Percentiles rank a stretch among this genome's conserved stretches.
Evolutionary conservation across 2,329 filamentous ascomycete species (phyloP).

Genomic region (Aspergillus alliaceus): DNA sequence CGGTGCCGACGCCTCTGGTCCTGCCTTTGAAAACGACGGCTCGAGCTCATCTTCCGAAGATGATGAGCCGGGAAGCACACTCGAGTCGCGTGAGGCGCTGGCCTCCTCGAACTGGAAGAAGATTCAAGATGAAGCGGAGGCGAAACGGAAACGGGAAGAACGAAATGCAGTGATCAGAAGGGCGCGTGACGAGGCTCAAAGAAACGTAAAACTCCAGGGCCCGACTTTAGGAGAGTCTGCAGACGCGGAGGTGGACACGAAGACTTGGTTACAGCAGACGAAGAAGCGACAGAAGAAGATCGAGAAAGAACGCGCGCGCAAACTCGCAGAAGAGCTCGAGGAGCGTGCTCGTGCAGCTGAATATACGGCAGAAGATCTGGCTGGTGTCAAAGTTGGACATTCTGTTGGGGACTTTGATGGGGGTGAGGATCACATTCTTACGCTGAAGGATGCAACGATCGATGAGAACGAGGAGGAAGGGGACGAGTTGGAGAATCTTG

Average conservation of each 20-base stretch:
- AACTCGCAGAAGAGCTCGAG: slow-evolving; percentile 72
- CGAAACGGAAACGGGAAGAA: slow-evolving; percentile 76
- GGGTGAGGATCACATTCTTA: slow-evolving; percentile 80
- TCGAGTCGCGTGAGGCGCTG: slow-evolving; percentile 63
- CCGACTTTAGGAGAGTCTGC: slow-evolving; percentile 78
- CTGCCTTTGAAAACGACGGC: slow-evolving; percentile 57
- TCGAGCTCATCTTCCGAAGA: slow-evolving; percentile 48
- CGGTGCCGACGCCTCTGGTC: slow-evolving; percentile 55
- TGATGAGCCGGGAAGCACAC: slow-evolving; percentile 74
- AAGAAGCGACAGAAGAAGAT: slow-evolving; percentile 96
- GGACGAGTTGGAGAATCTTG: slow-evolving; percentile 68
- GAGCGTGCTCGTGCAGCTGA: slow-evolving; percentile 73
- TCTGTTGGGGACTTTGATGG: slow-evolving; percentile 79
- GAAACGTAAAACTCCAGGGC: slow-evolving; percentile 74
- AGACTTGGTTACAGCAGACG: slow-evolving; percentile 81
- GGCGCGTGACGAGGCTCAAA: slow-evolving; percentile 79
- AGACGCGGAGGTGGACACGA: slow-evolving; percentile 69
- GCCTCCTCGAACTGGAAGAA: slow-evolving; percentile 54
- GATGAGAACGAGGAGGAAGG: slow-evolving; percentile 81
- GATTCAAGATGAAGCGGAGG: slow-evolving; percentile 65
- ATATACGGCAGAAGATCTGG: slow-evolving; percentile 82
- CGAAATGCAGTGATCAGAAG: slow-evolving; percentile 81
- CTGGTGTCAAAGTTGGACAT: slow-evolving; percentile 89
- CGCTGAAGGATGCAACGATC: slow-evolving; percentile 89
- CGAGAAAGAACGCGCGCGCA: slow-evolving; percentile 67